A percentile compares a stretch with the other conserved stretches of the same genome.
phyloP scores from a whole-genome alignment of 805 yeast species.

The Wickerhamiella shivajii region DNA sequence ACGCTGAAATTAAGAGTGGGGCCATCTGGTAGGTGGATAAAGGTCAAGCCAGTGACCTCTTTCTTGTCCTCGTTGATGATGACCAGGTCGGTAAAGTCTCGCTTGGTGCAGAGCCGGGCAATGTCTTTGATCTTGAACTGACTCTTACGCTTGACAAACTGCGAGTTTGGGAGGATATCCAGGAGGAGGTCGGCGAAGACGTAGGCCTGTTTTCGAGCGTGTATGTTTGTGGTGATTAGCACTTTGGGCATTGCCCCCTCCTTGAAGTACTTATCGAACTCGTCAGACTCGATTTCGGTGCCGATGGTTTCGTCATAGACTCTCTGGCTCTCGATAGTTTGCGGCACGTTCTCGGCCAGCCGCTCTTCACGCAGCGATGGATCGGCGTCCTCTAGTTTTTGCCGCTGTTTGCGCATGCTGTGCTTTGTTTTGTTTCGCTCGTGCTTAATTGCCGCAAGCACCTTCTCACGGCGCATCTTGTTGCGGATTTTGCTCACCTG shows the following conservation, averaged over 20 bases:
- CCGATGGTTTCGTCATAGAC: constrained; percentile 73
- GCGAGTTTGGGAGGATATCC: constrained; percentile 72
- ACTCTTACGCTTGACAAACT: constrained; percentile 75
- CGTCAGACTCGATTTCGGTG: constrained; percentile 32
- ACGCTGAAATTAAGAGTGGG: constrained; percentile 89
- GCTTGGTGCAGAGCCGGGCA: constrained; percentile 62
- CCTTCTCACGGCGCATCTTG: constrained; percentile 65
- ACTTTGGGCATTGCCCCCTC: constrained; percentile 63
- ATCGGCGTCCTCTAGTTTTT: constrained; percentile 71
- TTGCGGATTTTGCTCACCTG: constrained; percentile 40
- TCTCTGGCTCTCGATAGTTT: constrained; percentile 70
- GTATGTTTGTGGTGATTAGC: constrained; percentile 73
- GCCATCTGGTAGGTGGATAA: constrained; percentile 87
- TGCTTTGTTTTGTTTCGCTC: constrained; percentile 66
- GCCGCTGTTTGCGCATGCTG: constrained; percentile 60
- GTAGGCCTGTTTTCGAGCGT: constrained; percentile 75
- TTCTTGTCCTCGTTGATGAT: constrained; percentile 92
- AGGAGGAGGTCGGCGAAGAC: constrained; percentile 76
- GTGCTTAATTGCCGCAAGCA: constrained; percentile 59
- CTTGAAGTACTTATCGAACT: constrained; percentile 42
- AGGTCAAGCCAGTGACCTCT: constrained; percentile 78
- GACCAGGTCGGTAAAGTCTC: constrained; percentile 77
- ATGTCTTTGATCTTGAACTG: constrained; percentile 78
- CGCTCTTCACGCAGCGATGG: constrained; percentile 75
- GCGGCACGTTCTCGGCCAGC: constrained; percentile 60